Evolutionary conservation across 2,329 filamentous ascomycete genomes (phyloP).

Genomic region (Aspergillus calidoustus): DNA sequence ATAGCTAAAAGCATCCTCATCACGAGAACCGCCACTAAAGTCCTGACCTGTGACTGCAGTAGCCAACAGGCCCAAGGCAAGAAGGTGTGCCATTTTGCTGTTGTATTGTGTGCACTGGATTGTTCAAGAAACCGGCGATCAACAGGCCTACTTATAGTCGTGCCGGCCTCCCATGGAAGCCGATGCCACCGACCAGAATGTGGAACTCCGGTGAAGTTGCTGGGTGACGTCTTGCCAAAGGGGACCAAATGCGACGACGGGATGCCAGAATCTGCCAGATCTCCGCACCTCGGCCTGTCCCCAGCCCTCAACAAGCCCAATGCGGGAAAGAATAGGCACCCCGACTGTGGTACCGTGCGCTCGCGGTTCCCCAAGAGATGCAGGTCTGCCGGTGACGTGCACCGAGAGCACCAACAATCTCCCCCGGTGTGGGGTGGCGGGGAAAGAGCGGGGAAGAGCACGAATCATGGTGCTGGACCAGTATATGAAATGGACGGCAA

Average conservation of each 20-base stretch:
- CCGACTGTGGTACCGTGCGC: no score
- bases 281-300: background rate
- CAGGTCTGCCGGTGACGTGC: background rate
- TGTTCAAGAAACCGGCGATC: background rate
- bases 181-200: background rate
- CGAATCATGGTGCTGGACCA: background rate
- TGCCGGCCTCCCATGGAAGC: background rate
- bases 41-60: constrained; percentile 2
- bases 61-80: constrained; percentile 6
- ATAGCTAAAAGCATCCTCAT: constrained; percentile 21
- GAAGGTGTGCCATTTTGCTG: background rate
- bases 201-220: background rate
- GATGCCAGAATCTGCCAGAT: background rate
- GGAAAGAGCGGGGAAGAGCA: background rate
- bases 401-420: background rate
- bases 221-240: background rate
- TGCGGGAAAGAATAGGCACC: background rate
- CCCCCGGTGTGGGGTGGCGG: background rate
- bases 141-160: background rate
- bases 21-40: background rate
- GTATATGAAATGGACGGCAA: background rate
- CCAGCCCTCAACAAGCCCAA: background rate
- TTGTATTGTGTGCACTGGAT: background rate
- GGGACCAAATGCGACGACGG: background rate
- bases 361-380: no score